Percentiles rank a stretch among this genome's conserved stretches.
These are phyloP conservation scores for Apiospora malaysiana DNA, from an alignment of 2,329 filamentous ascomycete species.

Conservation along the genomic window DNA sequence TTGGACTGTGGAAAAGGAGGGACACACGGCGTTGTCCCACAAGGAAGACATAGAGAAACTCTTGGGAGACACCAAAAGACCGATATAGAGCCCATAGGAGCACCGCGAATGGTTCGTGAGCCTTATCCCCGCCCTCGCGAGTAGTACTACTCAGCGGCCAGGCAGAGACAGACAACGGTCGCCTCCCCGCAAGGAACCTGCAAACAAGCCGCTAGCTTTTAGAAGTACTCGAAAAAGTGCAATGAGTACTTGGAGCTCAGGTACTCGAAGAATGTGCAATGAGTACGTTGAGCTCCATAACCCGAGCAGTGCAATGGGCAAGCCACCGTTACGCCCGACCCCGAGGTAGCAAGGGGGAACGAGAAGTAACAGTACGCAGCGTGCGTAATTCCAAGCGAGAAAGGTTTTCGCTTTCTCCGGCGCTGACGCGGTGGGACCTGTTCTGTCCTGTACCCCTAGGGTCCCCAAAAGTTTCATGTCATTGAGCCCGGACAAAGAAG, in stretches of 20 bases:
- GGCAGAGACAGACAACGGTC: neutral
- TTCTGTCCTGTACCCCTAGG: neutral
- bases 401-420: neutral
- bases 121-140: neutral
- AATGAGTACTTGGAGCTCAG: too few species aligned
- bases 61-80: neutral
- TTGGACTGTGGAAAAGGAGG: neutral
- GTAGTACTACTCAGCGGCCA: neutral
- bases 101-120: neutral
- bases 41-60: neutral
- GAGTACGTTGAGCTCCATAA: too few species aligned
- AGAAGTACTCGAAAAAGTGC: too few species aligned
- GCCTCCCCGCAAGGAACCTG: too few species aligned
- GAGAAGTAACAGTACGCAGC: too few species aligned
- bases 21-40: too few species aligned
- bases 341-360: too few species aligned
- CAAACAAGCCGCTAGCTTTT: too few species aligned
- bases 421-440: neutral
- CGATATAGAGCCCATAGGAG: neutral
- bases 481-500: neutral
- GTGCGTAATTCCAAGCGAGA: too few species aligned
- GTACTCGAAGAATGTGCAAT: too few species aligned
- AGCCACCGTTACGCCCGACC: too few species aligned
- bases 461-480: constrained; percentile 3
- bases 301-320: too few species aligned